phyloP scores from a whole-genome alignment of 306 rosid genomes.

The Ceratonia siliqua region DNA sequence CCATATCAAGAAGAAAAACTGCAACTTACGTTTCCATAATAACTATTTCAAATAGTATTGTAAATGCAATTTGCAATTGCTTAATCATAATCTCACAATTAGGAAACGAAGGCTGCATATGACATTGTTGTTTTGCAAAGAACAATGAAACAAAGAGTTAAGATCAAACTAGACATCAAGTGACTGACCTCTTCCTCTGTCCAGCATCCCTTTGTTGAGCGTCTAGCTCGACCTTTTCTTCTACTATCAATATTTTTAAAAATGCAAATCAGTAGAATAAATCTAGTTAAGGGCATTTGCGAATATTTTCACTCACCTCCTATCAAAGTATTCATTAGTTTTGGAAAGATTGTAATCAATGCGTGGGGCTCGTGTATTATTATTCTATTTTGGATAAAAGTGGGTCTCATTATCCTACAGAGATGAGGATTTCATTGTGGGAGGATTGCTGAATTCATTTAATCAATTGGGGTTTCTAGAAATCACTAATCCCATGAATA shows the following conservation, averaged over 20 bases:
- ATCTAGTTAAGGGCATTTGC: background rate
- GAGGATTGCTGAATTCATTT: background rate
- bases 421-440: background rate
- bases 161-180: constrained; percentile 10
- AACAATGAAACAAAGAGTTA: background rate
- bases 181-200: constrained; percentile 55
- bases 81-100: background rate
- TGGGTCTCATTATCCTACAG: background rate
- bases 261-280: background rate
- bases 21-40: background rate
- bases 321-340: background rate
- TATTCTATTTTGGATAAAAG: background rate
- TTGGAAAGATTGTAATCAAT: background rate
- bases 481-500: background rate
- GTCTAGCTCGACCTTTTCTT: constrained; percentile 36
- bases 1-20: background rate
- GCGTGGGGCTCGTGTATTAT: background rate
- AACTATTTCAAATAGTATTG: background rate
- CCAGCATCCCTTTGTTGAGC: constrained; percentile 49
- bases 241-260: constrained; percentile 37
- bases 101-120: background rate
- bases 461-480: background rate
- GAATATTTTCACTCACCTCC: background rate
- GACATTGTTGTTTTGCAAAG: background rate
- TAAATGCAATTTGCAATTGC: background rate